Conservation (phyloP, 352 stramenopile genomes). For the Phytophthora agathidicida region DNA sequence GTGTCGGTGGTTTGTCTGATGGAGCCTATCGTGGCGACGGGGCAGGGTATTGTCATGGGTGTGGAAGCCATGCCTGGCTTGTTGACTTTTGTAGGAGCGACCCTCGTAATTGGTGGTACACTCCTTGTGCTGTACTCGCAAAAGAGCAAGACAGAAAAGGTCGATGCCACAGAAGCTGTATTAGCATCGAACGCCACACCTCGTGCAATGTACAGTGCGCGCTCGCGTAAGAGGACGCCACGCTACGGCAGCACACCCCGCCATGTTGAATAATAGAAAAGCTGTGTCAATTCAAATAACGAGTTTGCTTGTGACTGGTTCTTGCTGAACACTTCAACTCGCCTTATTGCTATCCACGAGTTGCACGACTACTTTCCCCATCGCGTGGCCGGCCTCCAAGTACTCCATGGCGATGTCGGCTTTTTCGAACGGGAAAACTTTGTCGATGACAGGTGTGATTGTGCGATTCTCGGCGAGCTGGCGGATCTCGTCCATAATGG, state of each 20-base stretch:
- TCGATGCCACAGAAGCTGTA: slow-evolving; percentile 82
- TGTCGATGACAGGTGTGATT: slow-evolving; percentile 68
- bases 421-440: slow-evolving; percentile 75
- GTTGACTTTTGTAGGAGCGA: slow-evolving; percentile 73
- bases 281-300: not conserved
- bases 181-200: slow-evolving; percentile 62
- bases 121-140: slow-evolving; percentile 79
- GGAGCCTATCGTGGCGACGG: slow-evolving; percentile 86
- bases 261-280: slow-evolving; percentile 27
- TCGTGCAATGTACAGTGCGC: slow-evolving; percentile 65
- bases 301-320: not conserved
- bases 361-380: slow-evolving; percentile 74
- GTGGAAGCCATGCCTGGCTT: slow-evolving; percentile 76
- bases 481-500: slow-evolving; percentile 58
- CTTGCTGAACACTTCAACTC: not conserved
- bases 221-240: slow-evolving; percentile 51
- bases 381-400: slow-evolving; percentile 61
- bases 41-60: slow-evolving; percentile 73
- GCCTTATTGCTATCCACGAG: slow-evolving; percentile 36
- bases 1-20: slow-evolving; percentile 88
- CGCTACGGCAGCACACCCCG: slow-evolving; percentile 54
- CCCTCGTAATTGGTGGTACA: slow-evolving; percentile 82
- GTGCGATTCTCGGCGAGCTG: slow-evolving; percentile 45
- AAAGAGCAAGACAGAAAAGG: slow-evolving; percentile 77
- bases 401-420: slow-evolving; percentile 67